Base-by-base conservation (phyloP, 2,329 filamentous ascomycete species). In the Aspergillus ustus region DNA sequence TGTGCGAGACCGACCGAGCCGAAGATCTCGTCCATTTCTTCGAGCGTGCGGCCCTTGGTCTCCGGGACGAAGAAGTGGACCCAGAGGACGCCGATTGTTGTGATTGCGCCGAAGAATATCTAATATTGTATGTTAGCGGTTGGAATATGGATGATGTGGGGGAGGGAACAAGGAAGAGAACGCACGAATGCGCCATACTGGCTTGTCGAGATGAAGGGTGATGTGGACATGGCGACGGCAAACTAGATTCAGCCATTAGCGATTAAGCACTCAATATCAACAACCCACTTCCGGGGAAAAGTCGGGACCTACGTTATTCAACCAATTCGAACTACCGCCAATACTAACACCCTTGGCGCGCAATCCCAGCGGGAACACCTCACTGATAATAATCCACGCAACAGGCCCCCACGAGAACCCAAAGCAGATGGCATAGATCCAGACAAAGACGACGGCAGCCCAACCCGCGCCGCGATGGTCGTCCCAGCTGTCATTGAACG, bases 381-480 rank as follows among this genome's bases (percentile, higher is more conserved):
- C 90, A 1, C 88, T 86, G 1, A 91, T 83, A 52, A 93, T 82
- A 63, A 91, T 90, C 90, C 90, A 93, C 0, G 87, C 84, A 64
- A 87, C 89, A 2, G 89, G 90, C 0, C 72, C 71, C 69, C 90
- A 93, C 0, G 84, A 87, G 72, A 91, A 92, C 31, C 88, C 91
- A 69, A 93, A 93, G 74, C 90, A 85, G 31, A 91, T 80, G 29
- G 91, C 87, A 66, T 91, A 92, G 0, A 93, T 81, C 89, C 90
- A 92, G 6, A 80, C 73, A 60, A 80, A 77, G 0, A 70, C 81
- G 6, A 85, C 88, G 0, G 89, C 84, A 4, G 80, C 90, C 91
- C 91, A 93, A 1, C 90, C 90, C 0, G 89, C 88, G 0, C 83
- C 84, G 7, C 74, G 68, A 63, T 92, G 83, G 0, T 78, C 71